Percentiles rank a stretch among this genome's conserved stretches.
These are phyloP conservation scores for Pythium phragmiticola DNA, from an alignment of 352 stramenopile genomes.

Conservation along the genomic window DNA sequence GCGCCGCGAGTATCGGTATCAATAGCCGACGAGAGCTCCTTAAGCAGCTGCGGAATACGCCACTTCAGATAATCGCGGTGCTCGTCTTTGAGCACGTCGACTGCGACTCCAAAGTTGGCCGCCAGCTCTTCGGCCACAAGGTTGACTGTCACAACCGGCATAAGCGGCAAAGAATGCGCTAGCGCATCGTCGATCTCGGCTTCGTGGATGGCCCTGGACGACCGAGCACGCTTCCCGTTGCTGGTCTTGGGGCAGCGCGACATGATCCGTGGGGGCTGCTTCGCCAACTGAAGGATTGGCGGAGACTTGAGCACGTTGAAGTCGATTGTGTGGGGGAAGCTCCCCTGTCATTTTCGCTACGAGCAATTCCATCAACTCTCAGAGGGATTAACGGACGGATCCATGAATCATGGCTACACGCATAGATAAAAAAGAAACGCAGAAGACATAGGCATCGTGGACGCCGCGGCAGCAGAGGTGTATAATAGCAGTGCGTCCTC, in stretches of 20 bases:
- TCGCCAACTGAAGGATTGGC: not conserved
- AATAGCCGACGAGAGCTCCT: not conserved
- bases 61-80: not conserved
- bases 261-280: not conserved
- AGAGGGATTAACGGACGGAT: not conserved
- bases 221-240: not conserved
- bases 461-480: not conserved
- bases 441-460: not conserved
- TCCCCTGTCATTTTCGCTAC: conserved; percentile 7
- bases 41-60: not conserved
- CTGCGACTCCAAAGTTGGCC: not conserved
- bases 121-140: not conserved
- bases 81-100: not conserved
- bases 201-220: not conserved
- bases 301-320: conserved; percentile 15
- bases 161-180: not conserved
- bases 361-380: conserved; percentile 1
- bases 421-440: not conserved
- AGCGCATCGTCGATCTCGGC: conserved; percentile 1
- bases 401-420: not conserved
- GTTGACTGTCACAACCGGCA: not conserved
- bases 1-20: not conserved
- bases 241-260: not conserved
- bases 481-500: not conserved
- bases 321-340: not conserved